Percentiles rank a stretch among this genome's conserved stretches.
phyloP scores from a whole-genome alignment of 768 basidiomycete species.

The Lactifluus pinguis region DNA sequence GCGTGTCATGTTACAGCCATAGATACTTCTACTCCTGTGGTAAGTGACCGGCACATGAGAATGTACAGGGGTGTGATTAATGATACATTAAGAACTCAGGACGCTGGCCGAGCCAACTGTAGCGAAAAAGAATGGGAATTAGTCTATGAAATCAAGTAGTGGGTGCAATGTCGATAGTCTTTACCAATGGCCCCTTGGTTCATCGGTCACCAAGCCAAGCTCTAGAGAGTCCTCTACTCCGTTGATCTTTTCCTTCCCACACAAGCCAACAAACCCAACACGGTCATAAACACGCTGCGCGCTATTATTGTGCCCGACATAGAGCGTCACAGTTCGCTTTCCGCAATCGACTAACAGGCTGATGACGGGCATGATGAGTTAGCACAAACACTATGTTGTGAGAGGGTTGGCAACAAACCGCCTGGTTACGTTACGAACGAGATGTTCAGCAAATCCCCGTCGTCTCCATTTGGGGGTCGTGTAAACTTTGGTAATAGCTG shows the following conservation, averaged over 20 bases:
- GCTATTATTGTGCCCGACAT: slow-evolving; percentile 43
- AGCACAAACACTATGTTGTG: slow-evolving; percentile 5
- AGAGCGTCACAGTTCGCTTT: slow-evolving; percentile 43
- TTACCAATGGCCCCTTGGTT: slow-evolving; percentile 48
- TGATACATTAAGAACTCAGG: slow-evolving; percentile 3
- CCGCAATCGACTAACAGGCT: slow-evolving; percentile 36
- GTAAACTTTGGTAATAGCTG: slow-evolving; percentile 52
- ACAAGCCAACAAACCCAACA: slow-evolving; percentile 43
- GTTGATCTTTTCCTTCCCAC: slow-evolving; percentile 30
- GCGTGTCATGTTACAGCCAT: background rate
- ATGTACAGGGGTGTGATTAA: background rate
- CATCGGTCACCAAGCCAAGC: slow-evolving; percentile 39
- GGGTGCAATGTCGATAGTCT: background rate
- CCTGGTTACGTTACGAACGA: slow-evolving; percentile 40
- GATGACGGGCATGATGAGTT: slow-evolving; percentile 6
- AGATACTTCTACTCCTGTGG: background rate
- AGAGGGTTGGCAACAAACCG: slow-evolving; percentile 27
- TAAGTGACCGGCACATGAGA: background rate
- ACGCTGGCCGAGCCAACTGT: background rate
- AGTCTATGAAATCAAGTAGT: background rate
- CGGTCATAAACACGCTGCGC: slow-evolving; percentile 46
- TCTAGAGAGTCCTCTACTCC: slow-evolving; percentile 43
- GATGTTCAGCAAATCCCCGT: slow-evolving; percentile 40
- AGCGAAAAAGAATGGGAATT: background rate
- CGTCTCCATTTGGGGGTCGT: slow-evolving; percentile 39